Evolutionary conservation across 306 rosid species (phyloP).

Genomic region (Castanopsis chinensis): DNA sequence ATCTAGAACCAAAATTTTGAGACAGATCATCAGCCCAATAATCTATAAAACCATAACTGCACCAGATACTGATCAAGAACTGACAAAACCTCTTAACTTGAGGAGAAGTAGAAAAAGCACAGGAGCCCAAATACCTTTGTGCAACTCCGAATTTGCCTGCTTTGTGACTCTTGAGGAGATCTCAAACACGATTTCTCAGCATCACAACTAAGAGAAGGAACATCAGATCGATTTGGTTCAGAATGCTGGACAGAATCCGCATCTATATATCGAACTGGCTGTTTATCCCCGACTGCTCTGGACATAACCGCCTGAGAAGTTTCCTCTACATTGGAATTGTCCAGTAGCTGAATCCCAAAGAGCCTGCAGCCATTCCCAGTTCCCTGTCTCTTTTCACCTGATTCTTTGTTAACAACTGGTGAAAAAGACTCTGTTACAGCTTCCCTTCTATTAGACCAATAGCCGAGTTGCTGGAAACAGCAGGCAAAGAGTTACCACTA

Average conservation of each 20-base stretch:
- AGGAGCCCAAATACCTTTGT: constrained; percentile 65
- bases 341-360: constrained; percentile 84
- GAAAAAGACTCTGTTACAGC: constrained; percentile 51
- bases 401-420: constrained; percentile 51
- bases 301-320: constrained; percentile 45
- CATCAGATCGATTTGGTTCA: constrained; percentile 77
- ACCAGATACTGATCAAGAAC: not conserved
- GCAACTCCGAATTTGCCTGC: constrained; percentile 96
- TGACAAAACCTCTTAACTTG: not conserved
- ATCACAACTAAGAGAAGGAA: constrained; percentile 84
- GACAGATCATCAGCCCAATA: not conserved
- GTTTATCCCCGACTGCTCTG: constrained; percentile 52
- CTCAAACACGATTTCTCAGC: constrained; percentile 84
- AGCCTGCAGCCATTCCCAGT: constrained; percentile 78
- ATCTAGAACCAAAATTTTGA: not conserved
- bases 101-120: not conserved
- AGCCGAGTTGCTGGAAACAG: constrained; percentile 59
- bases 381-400: constrained; percentile 66
- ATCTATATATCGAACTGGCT: constrained; percentile 52
- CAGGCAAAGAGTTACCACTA: constrained; percentile 55
- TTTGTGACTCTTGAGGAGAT: constrained; percentile 78
- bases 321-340: constrained; percentile 59
- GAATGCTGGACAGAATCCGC: constrained; percentile 75
- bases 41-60: not conserved
- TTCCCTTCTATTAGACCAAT: constrained; percentile 72